phyloP scores from a whole-genome alignment of 495 filamentous ascomycete species.

The Penicillium cinerascens region DNA sequence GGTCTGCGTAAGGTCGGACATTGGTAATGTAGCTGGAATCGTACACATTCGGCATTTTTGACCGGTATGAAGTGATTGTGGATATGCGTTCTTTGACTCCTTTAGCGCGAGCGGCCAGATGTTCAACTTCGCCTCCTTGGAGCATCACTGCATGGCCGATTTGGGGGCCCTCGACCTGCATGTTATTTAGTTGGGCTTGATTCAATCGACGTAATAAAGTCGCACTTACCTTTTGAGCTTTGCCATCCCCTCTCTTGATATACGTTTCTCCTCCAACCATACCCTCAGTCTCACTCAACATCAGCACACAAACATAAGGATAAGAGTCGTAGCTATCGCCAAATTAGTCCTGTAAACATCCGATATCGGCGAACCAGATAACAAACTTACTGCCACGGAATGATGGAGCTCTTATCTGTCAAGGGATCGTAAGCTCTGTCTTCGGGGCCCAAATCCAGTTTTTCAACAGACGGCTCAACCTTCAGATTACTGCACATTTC shows the following conservation, averaged over 20 bases:
- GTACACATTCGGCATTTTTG: constrained; percentile 18
- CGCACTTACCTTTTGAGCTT: constrained; percentile 18
- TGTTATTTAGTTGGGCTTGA: background rate
- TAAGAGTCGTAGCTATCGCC: constrained; percentile 28
- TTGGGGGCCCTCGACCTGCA: constrained; percentile 23
- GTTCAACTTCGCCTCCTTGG: constrained; percentile 32
- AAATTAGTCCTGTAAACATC: background rate
- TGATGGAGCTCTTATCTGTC: constrained; percentile 15
- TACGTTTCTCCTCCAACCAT: constrained; percentile 38
- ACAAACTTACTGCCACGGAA: constrained; percentile 34
- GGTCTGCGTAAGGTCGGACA: constrained; percentile 27
- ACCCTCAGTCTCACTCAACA: constrained; percentile 31
- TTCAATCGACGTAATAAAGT: background rate
- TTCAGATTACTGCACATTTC: constrained; percentile 21
- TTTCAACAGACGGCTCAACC: constrained; percentile 17
- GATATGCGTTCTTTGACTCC: constrained; percentile 31
- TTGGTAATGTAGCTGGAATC: constrained; percentile 33
- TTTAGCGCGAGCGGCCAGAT: constrained; percentile 27
- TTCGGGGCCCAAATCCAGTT: constrained; percentile 5
- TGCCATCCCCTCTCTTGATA: constrained; percentile 27
- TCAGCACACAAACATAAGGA: constrained; percentile 34
- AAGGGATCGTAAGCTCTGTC: constrained; percentile 18
- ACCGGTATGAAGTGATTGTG: constrained; percentile 31
- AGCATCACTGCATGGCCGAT: constrained; percentile 27
- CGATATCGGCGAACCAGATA: background rate